Evolutionary conservation across 2,329 filamentous ascomycete species (phyloP).

Genomic region (Hypoxylon sp.): DNA sequence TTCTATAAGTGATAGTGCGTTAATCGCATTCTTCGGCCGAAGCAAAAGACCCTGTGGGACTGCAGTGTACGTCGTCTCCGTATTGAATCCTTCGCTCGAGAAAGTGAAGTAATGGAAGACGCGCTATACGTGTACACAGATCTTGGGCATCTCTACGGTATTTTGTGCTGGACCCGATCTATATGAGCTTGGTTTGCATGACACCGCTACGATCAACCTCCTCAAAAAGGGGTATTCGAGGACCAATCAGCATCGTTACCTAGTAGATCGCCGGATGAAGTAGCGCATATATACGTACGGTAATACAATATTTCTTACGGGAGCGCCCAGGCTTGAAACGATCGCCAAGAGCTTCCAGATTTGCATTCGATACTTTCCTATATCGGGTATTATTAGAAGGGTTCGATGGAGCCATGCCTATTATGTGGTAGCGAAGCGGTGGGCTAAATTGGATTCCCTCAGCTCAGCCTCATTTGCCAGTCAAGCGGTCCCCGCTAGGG

Average conservation of each 20-base stretch:
- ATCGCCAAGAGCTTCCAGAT: conserved; percentile 12
- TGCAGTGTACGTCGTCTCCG: conserved; percentile 8
- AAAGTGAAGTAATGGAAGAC: conserved; percentile 7
- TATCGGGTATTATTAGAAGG: neutral
- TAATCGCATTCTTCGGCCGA: conserved; percentile 26
- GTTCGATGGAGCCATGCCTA: conserved; percentile 10
- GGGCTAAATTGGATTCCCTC: conserved; percentile 3
- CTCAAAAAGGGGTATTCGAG: conserved; percentile 76
- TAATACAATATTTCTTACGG: neutral
- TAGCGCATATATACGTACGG: neutral
- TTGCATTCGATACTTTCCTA: conserved; percentile 13
- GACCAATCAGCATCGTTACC: conserved; percentile 62
- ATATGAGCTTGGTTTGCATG: conserved; percentile 5
- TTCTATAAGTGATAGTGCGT: conserved; percentile 13
- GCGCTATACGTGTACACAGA: conserved; percentile 18
- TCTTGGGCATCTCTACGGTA: neutral
- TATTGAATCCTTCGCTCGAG: conserved; percentile 16
- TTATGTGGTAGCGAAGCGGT: conserved; percentile 11
- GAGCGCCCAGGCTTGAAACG: neutral
- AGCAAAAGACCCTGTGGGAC: conserved; percentile 4
- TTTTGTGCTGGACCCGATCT: conserved; percentile 6
- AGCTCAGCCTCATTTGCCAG: conserved; percentile 19
- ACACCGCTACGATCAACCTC: conserved; percentile 48
- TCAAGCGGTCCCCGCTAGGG: conserved; percentile 5
- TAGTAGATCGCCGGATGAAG: conserved; percentile 72